Evolutionary conservation across 441 rosid species (phyloP).

Genomic region (Omphalea diandra): DNA sequence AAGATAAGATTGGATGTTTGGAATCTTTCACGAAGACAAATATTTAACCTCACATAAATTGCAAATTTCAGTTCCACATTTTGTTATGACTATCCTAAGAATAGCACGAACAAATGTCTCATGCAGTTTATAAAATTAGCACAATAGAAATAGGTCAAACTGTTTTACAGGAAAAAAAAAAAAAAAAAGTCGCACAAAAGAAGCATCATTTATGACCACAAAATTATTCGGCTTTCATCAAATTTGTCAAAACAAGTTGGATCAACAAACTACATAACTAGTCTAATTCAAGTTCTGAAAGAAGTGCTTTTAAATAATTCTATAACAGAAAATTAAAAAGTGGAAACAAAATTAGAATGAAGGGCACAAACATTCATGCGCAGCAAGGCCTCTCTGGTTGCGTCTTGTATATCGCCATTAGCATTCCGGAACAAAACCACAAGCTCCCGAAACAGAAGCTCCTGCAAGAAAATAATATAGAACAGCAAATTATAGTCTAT

Average conservation of each 20-base stretch:
- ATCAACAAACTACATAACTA: background rate
- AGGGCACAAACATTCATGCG: slow-evolving; percentile 66
- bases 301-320: background rate
- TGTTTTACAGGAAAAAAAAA: background rate
- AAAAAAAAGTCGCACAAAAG: background rate
- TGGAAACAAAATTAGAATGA: slow-evolving; percentile 16
- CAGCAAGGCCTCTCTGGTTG: slow-evolving; percentile 72
- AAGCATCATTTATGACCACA: background rate
- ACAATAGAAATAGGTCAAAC: background rate
- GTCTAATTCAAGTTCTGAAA: background rate
- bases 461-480: slow-evolving; percentile 39
- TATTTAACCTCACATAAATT: background rate
- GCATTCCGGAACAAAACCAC: slow-evolving; percentile 57
- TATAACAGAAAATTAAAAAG: slow-evolving; percentile 6
- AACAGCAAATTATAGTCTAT: slow-evolving; percentile 5
- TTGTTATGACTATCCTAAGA: background rate
- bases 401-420: slow-evolving; percentile 64
- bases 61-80: background rate
- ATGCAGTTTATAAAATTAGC: background rate
- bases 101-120: background rate
- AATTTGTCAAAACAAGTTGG: background rate
- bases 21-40: background rate
- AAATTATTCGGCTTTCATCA: background rate
- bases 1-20: background rate
- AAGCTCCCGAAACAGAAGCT: slow-evolving; percentile 57